These are phyloP conservation scores for Sedum album DNA, from an alignment of 164 flowering plant genomes.

Conservation along the genomic window DNA sequence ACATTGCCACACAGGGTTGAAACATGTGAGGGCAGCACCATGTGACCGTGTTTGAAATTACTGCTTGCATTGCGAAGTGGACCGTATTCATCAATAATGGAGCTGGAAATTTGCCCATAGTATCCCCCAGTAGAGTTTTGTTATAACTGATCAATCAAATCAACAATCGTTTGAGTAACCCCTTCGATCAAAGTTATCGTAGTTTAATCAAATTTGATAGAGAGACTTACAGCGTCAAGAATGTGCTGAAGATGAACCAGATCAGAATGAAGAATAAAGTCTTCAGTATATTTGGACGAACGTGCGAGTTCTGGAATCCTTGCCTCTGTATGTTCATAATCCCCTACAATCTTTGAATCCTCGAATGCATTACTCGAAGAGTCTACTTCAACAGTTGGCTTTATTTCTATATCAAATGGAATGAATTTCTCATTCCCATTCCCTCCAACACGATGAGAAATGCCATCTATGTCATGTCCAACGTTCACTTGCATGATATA, in stretches of 20 bases:
- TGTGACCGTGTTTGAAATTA: background rate
- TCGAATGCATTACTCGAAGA: background rate
- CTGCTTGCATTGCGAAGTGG: background rate
- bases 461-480: background rate
- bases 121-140: background rate
- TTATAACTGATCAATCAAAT: background rate
- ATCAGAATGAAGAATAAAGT: background rate
- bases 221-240: background rate
- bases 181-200: background rate
- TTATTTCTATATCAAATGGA: background rate
- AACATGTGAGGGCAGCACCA: background rate
- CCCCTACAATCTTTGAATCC: background rate
- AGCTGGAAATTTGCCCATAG: too few relatives aligned
- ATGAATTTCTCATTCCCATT: background rate
- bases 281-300: background rate
- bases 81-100: background rate
- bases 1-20: background rate
- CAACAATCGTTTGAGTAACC: too few relatives aligned
- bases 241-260: background rate
- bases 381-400: background rate
- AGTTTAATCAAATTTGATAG: background rate
- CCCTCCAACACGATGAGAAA: slow-evolving; percentile 1
- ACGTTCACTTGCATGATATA: background rate
- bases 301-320: background rate
- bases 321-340: background rate